Conservation (phyloP, 2,329 filamentous ascomycete genomes). For the Claviceps pazoutovae region DNA sequence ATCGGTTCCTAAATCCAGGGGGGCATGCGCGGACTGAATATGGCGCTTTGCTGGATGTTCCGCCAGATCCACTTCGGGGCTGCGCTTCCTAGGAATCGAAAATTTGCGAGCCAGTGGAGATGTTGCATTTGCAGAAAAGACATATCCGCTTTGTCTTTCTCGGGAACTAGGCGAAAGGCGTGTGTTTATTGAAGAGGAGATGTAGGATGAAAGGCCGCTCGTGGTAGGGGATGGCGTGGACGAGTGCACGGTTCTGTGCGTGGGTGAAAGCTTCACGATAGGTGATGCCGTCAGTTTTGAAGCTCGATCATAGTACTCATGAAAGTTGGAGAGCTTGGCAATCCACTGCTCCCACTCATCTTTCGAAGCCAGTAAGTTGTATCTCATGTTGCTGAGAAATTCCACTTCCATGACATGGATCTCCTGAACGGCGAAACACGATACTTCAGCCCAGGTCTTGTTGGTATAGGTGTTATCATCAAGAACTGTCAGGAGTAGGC, state of each 20-base stretch:
- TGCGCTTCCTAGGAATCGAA: slow-evolving; percentile 35
- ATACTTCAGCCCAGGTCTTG: slow-evolving; percentile 98
- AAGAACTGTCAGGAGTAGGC: slow-evolving; percentile 45
- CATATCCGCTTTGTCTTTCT: slow-evolving; percentile 25
- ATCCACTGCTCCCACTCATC: slow-evolving; percentile 84
- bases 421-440: slow-evolving; percentile 81
- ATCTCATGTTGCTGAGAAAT: slow-evolving; percentile 96
- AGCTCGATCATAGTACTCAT: slow-evolving; percentile 66
- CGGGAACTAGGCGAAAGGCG: slow-evolving; percentile 27
- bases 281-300: slow-evolving; percentile 30
- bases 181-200: slow-evolving; percentile 20
- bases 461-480: slow-evolving; percentile 99
- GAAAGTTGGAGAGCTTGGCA: slow-evolving; percentile 65
- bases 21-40: slow-evolving; percentile 13
- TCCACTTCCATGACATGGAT: slow-evolving; percentile 99
- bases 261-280: slow-evolving; percentile 27
- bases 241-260: slow-evolving; percentile 25
- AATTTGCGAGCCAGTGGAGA: slow-evolving; percentile 37
- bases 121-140: slow-evolving; percentile 24
- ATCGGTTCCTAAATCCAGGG: slow-evolving; percentile 5
- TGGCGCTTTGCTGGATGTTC: slow-evolving; percentile 43
- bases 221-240: slow-evolving; percentile 37
- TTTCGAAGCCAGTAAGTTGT: slow-evolving; percentile 76
- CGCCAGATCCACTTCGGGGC: slow-evolving; percentile 32
- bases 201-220: slow-evolving; percentile 19